Evolutionary conservation across 192 early-diverging fungal species (phyloP), one percentile per base, ranked within the genome.

Genomic region (Coemansia javaensis): DNA sequence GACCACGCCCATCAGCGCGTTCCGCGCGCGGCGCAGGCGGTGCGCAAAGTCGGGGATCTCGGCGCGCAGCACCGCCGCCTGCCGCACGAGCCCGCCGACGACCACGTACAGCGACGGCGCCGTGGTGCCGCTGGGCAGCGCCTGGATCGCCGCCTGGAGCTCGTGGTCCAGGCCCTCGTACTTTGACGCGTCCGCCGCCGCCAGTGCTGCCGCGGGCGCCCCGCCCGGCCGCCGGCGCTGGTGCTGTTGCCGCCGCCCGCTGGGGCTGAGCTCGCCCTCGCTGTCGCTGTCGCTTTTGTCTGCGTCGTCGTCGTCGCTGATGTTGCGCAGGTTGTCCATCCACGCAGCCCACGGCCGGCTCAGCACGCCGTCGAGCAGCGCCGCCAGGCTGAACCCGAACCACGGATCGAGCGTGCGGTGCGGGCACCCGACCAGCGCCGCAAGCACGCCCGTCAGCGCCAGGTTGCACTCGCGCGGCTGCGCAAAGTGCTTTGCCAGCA

Each of bases 391-490:
- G 79, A 74, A 50, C 64, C 71, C 85, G 64, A 89, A 39, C 86
- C 86, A 70, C 25, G 59, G 38, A 33, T 87, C 85, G 24, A 90
- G 59, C 24, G 82, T 84, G 6, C 85, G 74, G 46, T 82, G 79
- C 1, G 84, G 85, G 34, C 87, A 90, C 6, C 89, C 66, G 1
- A 85, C 84, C 44, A 97, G 66, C n/a, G 88, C 85, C 0, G 88
- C 81, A 22, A 97, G 63, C 20, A 94, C 87, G 20, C 90, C 91
- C 0, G 94, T 97, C 20, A 97, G 66, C 0, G 91, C 90, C 60
- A 97, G 58, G 57, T 97, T 97, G 50, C 94, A 81, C 23, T 86
- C 85, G 20, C 84, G 85, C 17, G 89, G 85, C 50, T 97, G 92
- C 0, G 82, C 80, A 72, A 93, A 94, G 52, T 94, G 92, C 41